Evolutionary conservation across 2,329 filamentous ascomycete species (phyloP), one percentile per base, ranked within the genome.

Genomic region (Xylariaceae sp.): DNA sequence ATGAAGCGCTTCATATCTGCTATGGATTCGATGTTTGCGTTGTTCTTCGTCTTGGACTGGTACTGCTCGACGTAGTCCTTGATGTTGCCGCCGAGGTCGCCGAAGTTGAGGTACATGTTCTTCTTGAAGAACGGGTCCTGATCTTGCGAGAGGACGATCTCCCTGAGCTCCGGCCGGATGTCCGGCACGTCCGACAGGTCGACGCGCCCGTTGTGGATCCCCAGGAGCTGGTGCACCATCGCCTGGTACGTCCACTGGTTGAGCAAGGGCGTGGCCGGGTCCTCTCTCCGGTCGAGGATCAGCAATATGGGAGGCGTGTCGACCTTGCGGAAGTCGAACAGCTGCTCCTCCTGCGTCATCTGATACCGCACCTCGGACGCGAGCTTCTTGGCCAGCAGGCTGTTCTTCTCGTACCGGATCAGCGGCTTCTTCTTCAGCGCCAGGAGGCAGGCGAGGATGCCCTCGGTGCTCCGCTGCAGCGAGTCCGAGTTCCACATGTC

Each of bases 181-280:
- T 94, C 88, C 9, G 86, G 86, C 0, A 95, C 81, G 39, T 86
- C 77, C 46, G 83, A 84, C 23, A 98, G 70, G 57, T 95, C 85
- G 1, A 98, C 92, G 35, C 90, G 78, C n/a, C 92, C 92, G 59
- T 97, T 97, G 42, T 85, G 78, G 50, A 98, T 95, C 4, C 92
- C 92, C 9, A 98, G 71, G 2, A 97, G 68, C 57, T 98, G 92
- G 59, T 98, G 92, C 1, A 98, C 92, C 89, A 98, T 98, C n/a
- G 92, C 92, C 65, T 98, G 92, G 57, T 98, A 98, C 17, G 92
- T 98, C 92, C 92, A 98, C 60, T 98, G 92, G 3, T 88, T 95
- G 34, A 98, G 73, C 9, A 98, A 69, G 0, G 92, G 92, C 3
- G 92, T 98, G 35, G 97, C 85, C 0, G 92, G 90, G 55, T 98